These are phyloP conservation scores for Monoraphidium neglectum DNA, from an alignment of 139 green algal species.

Conservation along the genomic window DNA sequence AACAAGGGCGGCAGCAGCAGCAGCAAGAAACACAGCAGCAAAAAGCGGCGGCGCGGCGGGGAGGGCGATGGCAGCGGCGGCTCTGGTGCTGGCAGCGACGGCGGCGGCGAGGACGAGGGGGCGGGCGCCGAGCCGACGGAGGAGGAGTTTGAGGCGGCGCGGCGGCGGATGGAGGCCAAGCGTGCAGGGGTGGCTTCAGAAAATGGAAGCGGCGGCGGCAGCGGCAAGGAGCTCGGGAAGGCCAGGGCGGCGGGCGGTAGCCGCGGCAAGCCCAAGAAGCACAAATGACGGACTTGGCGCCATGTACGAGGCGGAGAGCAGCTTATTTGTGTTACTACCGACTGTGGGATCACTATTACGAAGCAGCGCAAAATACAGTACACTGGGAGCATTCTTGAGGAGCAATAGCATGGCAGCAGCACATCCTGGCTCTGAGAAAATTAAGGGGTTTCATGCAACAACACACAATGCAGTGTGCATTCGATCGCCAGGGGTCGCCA, in stretches of 20 bases:
- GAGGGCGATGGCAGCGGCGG: background rate
- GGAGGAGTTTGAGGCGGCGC: background rate
- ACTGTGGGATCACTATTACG: too few species aligned
- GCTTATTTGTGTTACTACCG: too few species aligned
- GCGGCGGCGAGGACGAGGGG: background rate
- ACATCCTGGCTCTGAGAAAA: too few species aligned
- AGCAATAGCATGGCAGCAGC: too few species aligned
- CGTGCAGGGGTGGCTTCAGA: constrained; percentile 29
- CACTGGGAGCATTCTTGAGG: too few species aligned
- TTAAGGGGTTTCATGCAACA: too few species aligned
- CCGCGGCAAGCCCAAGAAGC: too few species aligned
- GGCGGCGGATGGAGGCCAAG: constrained; percentile 60
- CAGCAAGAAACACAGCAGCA: background rate
- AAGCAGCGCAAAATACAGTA: too few species aligned
- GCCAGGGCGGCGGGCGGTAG: background rate
- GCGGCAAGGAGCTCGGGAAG: background rate
- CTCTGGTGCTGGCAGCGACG: background rate
- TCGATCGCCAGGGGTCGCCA: too few species aligned
- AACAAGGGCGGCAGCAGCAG: background rate
- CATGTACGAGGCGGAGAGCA: too few species aligned
- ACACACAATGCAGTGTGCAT: too few species aligned
- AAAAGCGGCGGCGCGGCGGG: background rate
- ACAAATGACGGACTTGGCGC: background rate
- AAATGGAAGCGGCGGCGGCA: background rate
- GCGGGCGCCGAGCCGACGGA: background rate